Evolutionary conservation across 2,329 filamentous ascomycete genomes (phyloP).

Genomic region (Didymella exigua): DNA sequence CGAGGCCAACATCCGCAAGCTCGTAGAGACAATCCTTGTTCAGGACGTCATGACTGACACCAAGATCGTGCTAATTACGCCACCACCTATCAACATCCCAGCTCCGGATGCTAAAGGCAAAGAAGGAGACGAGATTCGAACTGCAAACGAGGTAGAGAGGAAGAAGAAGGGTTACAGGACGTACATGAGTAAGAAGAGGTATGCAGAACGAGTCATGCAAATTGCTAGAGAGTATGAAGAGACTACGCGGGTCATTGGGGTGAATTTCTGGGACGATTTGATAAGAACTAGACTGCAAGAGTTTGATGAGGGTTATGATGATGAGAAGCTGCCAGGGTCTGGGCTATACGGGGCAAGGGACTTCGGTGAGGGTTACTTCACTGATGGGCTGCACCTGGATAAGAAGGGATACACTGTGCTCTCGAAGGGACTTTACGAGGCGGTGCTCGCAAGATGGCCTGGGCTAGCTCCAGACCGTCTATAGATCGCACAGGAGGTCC

Average conservation of each 20-base stretch:
- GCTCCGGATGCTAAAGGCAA: conserved; percentile 1
- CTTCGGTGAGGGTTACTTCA: conserved; percentile 47
- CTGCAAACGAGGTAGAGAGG: conserved; percentile 16
- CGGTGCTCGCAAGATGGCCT: conserved; percentile 39
- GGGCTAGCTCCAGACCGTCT: conserved; percentile 34
- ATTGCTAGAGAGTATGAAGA: conserved; percentile 44
- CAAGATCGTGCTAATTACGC: conserved; percentile 47
- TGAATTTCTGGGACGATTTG: conserved; percentile 45
- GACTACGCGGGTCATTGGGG: conserved; percentile 40
- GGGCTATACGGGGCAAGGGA: conserved; percentile 38
- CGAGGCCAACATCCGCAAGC: conserved; percentile 44
- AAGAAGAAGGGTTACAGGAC: conserved; percentile 36
- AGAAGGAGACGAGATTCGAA: conserved; percentile 8
- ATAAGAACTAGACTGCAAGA: conserved; percentile 31
- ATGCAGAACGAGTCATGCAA: conserved; percentile 47
- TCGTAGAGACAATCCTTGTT: conserved; percentile 43
- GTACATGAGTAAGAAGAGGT: conserved; percentile 48
- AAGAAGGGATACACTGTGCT: conserved; percentile 39
- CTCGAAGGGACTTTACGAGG: conserved; percentile 27
- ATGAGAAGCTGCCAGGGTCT: conserved; percentile 44
- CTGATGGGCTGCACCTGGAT: conserved; percentile 48
- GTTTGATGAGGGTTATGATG: conserved; percentile 33
- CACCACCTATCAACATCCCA: conserved; percentile 45
- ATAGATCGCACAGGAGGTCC: neutral
- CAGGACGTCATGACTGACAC: conserved; percentile 38